Evolutionary conservation across 495 filamentous ascomycete species (phyloP).

Genomic region (Penicillium coffeae): DNA sequence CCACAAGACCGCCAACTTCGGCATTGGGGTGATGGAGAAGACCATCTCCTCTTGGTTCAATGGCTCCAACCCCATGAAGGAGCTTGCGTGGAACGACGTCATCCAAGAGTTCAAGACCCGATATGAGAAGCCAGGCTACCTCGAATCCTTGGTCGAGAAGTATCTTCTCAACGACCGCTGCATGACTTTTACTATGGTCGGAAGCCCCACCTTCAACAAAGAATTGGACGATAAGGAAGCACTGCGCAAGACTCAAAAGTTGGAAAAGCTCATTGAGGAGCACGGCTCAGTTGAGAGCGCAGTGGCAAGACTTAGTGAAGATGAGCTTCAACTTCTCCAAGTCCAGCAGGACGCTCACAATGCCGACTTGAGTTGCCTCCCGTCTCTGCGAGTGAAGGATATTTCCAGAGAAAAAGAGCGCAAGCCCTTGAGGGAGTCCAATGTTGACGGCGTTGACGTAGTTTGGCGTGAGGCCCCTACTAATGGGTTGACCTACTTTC

Average conservation of each 20-base stretch:
- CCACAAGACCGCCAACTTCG: slow-evolving; percentile 93
- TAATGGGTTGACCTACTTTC: slow-evolving; percentile 94
- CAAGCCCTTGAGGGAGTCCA: slow-evolving; percentile 63
- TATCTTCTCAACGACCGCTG: slow-evolving; percentile 84
- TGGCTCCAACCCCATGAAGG: slow-evolving; percentile 85
- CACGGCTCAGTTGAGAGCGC: slow-evolving; percentile 70
- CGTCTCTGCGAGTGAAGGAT: slow-evolving; percentile 80
- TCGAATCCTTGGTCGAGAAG: slow-evolving; percentile 82
- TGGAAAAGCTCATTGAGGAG: slow-evolving; percentile 60
- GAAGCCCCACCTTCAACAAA: slow-evolving; percentile 65
- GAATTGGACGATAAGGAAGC: slow-evolving; percentile 77
- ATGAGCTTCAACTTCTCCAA: slow-evolving; percentile 74
- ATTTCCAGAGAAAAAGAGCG: slow-evolving; percentile 75
- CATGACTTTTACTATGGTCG: slow-evolving; percentile 92
- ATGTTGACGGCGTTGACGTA: slow-evolving; percentile 63
- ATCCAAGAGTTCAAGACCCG: slow-evolving; percentile 72
- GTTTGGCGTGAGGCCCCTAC: slow-evolving; percentile 91
- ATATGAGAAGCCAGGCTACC: slow-evolving; percentile 67
- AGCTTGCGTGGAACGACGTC: slow-evolving; percentile 84
- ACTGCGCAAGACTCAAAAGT: slow-evolving; percentile 62
- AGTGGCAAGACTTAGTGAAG: slow-evolving; percentile 60
- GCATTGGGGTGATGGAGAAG: slow-evolving; percentile 82
- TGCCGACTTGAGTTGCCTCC: slow-evolving; percentile 81
- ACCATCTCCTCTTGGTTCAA: slow-evolving; percentile 92
- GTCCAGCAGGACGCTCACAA: slow-evolving; percentile 79